Conservation (phyloP, 352 stramenopile genomes). For the Globisporangium emineosum region DNA sequence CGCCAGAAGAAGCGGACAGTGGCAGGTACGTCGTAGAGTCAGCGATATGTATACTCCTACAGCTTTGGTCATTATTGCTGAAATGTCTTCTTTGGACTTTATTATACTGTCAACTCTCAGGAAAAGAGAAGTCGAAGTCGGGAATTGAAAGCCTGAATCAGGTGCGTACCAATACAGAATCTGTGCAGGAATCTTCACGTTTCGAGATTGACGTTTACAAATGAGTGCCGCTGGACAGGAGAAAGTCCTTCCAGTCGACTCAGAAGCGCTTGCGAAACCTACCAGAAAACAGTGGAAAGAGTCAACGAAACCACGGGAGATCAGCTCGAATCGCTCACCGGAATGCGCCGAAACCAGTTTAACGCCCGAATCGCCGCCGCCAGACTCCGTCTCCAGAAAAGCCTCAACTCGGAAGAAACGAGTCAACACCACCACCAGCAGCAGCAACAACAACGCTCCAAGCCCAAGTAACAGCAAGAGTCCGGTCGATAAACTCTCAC, state of each 20-base stretch:
- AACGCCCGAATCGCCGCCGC: not conserved
- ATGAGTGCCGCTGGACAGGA: not conserved
- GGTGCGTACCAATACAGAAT: not conserved
- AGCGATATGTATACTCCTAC: not conserved
- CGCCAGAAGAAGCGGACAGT: conserved; percentile 1
- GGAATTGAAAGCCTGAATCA: not conserved
- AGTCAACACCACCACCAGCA: not conserved
- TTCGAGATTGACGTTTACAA: not conserved
- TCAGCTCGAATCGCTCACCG: not conserved
- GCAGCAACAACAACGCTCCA: not conserved
- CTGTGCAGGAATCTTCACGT: not conserved
- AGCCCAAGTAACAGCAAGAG: not conserved
- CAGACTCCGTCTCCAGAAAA: not conserved
- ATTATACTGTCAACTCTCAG: not conserved
- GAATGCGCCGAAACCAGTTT: not conserved
- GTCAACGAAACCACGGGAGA: not conserved
- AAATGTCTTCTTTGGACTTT: not conserved
- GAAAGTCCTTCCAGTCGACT: not conserved
- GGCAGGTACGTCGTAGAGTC: not conserved
- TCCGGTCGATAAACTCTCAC: not conserved
- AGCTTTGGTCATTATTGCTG: not conserved
- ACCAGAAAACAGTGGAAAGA: not conserved
- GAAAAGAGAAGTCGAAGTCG: not conserved
- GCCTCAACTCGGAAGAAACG: not conserved
- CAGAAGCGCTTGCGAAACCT: not conserved